Percentiles rank a stretch among this genome's conserved stretches.
Conservation (phyloP, 257 asterid genomes). For the Ocimum tenuiflorum region DNA sequence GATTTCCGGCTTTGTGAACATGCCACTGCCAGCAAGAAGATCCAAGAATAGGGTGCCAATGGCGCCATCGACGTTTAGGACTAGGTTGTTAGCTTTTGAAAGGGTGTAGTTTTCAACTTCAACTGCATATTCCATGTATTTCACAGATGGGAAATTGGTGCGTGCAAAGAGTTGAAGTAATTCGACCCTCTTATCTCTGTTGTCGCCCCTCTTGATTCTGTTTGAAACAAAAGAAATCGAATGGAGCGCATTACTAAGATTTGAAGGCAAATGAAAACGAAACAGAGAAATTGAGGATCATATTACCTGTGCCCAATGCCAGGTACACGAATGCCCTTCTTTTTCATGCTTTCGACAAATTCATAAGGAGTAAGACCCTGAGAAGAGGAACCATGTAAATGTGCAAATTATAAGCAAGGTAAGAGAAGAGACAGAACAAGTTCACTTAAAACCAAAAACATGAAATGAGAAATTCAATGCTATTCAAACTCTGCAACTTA, state of each 20-base stretch:
- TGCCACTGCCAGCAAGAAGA: slow-evolving; percentile 98
- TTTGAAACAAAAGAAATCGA: slow-evolving; percentile 12
- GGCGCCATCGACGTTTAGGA: slow-evolving; percentile 96
- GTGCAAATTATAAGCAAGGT: neutral
- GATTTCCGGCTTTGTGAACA: slow-evolving; percentile 92
- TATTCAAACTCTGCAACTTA: neutral
- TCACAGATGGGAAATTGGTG: slow-evolving; percentile 83
- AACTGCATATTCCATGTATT: slow-evolving; percentile 99
- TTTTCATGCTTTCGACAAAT: slow-evolving; percentile 96
- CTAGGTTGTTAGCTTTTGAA: slow-evolving; percentile 90
- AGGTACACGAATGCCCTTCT: slow-evolving; percentile 98
- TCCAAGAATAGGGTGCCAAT: slow-evolving; percentile 96
- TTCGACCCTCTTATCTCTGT: slow-evolving; percentile 97
- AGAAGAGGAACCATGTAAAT: slow-evolving; percentile 8
- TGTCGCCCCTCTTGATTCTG: slow-evolving; percentile 98
- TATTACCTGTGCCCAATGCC: slow-evolving; percentile 97
- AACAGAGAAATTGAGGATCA: neutral
- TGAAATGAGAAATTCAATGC: neutral
- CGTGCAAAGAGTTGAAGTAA: slow-evolving; percentile 77
- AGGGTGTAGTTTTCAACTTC: slow-evolving; percentile 94
- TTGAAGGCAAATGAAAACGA: neutral
- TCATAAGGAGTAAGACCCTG: slow-evolving; percentile 94
- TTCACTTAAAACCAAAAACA: slow-evolving; percentile 3
- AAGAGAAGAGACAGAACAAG: slow-evolving; percentile 5
- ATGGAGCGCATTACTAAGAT: slow-evolving; percentile 1